Conservation (phyloP, 805 yeast genomes). For the Middelhovenomyces tepae region DNA sequence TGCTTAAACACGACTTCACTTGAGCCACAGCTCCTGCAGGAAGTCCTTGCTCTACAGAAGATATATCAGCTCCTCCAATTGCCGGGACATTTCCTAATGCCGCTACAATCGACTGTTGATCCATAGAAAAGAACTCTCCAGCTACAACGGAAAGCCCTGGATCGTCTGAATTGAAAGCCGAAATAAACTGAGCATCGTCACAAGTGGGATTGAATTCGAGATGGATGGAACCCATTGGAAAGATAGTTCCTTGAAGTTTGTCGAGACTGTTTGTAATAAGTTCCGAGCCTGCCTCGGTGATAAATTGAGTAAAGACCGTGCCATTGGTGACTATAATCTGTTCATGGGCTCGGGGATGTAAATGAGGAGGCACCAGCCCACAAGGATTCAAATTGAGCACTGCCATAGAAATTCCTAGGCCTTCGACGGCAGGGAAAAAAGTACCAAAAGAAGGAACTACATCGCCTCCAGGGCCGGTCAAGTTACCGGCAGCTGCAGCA, state of each 20-base stretch:
- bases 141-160: slow-evolving; percentile 15
- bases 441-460: slow-evolving; percentile 10
- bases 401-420: slow-evolving; percentile 12
- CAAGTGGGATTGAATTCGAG: slow-evolving; percentile 18
- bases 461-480: slow-evolving; percentile 7
- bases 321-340: slow-evolving; percentile 13
- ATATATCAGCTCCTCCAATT: slow-evolving; percentile 2
- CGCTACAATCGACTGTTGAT: slow-evolving; percentile 2
- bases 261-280: slow-evolving; percentile 10
- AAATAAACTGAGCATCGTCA: slow-evolving; percentile 10
- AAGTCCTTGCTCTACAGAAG: background rate
- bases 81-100: slow-evolving; percentile 8
- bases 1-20: slow-evolving; percentile 4
- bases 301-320: slow-evolving; percentile 12
- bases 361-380: slow-evolving; percentile 14
- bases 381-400: slow-evolving; percentile 13
- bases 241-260: slow-evolving; percentile 12
- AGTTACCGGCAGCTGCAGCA: slow-evolving; percentile 11
- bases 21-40: slow-evolving; percentile 1
- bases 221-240: slow-evolving; percentile 17
- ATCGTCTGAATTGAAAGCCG: slow-evolving; percentile 15
- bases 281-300: slow-evolving; percentile 10
- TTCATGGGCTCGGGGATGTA: slow-evolving; percentile 15
- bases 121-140: slow-evolving; percentile 5
- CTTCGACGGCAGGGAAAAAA: slow-evolving; percentile 15